A percentile compares a stretch with the other conserved stretches of the same genome.
Evolutionary conservation across 1,284 basidiomycete species (phyloP).

Genomic region (Meira nashicola): DNA sequence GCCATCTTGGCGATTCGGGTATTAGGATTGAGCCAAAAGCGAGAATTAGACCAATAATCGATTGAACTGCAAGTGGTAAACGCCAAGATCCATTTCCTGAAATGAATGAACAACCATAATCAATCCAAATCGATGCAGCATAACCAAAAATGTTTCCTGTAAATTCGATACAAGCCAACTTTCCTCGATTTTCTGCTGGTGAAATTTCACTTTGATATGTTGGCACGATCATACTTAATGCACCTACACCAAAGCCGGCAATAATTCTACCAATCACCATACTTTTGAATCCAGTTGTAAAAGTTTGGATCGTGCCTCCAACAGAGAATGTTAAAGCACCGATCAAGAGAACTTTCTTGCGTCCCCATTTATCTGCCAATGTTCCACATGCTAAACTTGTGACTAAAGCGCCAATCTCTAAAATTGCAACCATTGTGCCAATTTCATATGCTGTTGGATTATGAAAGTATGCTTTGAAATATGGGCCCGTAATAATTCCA

Average conservation of each 20-base stretch:
- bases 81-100: slow-evolving; percentile 54
- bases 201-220: slow-evolving; percentile 97
- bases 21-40: slow-evolving; percentile 76
- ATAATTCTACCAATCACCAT: slow-evolving; percentile 86
- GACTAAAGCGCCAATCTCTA: slow-evolving; percentile 72
- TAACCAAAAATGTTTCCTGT: slow-evolving; percentile 83
- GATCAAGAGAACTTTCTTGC: slow-evolving; percentile 77
- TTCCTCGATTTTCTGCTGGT: slow-evolving; percentile 70
- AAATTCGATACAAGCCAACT: slow-evolving; percentile 85
- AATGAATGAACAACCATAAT: slow-evolving; percentile 83
- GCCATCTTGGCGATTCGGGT: slow-evolving; percentile 91
- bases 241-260: slow-evolving; percentile 87
- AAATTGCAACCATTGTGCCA: slow-evolving; percentile 74
- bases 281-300: slow-evolving; percentile 71
- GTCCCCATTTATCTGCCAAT: slow-evolving; percentile 79
- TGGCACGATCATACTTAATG: slow-evolving; percentile 87
- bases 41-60: slow-evolving; percentile 75
- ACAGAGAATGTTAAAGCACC: slow-evolving; percentile 83
- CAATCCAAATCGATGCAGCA: slow-evolving; percentile 72
- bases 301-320: slow-evolving; percentile 84
- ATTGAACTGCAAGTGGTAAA: slow-evolving; percentile 54
- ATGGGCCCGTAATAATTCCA: slow-evolving; percentile 86
- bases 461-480: slow-evolving; percentile 64
- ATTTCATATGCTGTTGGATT: slow-evolving; percentile 63
- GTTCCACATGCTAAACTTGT: slow-evolving; percentile 84